Evolutionary conservation across 768 basidiomycete genomes (phyloP).

Genomic region (Tricholoma sp.): DNA sequence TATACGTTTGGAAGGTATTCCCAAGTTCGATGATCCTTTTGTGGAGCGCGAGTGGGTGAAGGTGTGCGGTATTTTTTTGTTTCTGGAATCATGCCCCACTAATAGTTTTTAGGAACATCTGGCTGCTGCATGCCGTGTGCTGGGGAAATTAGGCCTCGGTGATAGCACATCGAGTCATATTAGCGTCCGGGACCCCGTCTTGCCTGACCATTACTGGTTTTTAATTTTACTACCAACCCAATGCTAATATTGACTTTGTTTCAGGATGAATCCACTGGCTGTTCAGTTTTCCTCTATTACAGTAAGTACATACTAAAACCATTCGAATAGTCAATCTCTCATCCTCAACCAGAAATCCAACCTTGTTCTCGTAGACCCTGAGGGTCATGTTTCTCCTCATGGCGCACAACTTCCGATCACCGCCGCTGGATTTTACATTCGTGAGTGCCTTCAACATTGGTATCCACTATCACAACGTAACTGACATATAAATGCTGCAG

Average conservation of each 20-base stretch:
- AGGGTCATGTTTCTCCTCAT: no score
- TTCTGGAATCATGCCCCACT: background rate
- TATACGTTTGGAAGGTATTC: slow-evolving; percentile 14
- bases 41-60: slow-evolving; percentile 23
- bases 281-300: slow-evolving; percentile 23
- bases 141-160: slow-evolving; percentile 36
- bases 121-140: slow-evolving; percentile 20
- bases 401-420: slow-evolving; percentile 25
- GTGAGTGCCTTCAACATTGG: slow-evolving; percentile 5
- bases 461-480: background rate
- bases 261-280: slow-evolving; percentile 21
- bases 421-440: slow-evolving; percentile 20
- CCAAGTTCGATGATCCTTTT: slow-evolving; percentile 17
- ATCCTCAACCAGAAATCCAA: slow-evolving; percentile 14
- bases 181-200: slow-evolving; percentile 32
- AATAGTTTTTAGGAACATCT: slow-evolving; percentile 13
- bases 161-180: no score
- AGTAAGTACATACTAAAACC: slow-evolving; percentile 11
- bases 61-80: slow-evolving; percentile 7
- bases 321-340: background rate
- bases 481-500: slow-evolving; percentile 2
- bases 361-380: slow-evolving; percentile 21
- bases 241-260: background rate
- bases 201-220: slow-evolving; percentile 22
- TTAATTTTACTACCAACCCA: background rate